Percentiles rank a stretch among this genome's conserved stretches.
Evolutionary conservation across 257 asterid genomes (phyloP).

Genomic region (Petunia axillaris): DNA sequence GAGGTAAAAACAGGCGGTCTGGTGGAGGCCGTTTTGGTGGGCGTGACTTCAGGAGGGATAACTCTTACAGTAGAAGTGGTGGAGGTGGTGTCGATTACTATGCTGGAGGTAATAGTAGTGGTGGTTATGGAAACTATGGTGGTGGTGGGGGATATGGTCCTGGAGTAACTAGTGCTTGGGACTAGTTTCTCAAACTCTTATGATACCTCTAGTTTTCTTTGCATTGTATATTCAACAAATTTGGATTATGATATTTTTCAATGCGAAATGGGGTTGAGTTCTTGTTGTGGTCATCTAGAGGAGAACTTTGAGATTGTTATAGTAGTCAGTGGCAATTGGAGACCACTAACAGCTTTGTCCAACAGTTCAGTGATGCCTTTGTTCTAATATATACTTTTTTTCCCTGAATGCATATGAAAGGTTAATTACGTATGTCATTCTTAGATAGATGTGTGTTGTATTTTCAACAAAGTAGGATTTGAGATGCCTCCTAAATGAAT

Average conservation of each 20-base stretch:
- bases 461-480: background rate
- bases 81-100: slow-evolving; percentile 48
- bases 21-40: slow-evolving; percentile 81
- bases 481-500: background rate
- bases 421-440: background rate
- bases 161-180: slow-evolving; percentile 69
- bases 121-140: slow-evolving; percentile 40
- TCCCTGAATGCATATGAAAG: background rate
- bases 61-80: slow-evolving; percentile 45
- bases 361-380: slow-evolving; percentile 25
- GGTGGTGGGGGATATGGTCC: slow-evolving; percentile 55
- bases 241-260: slow-evolving; percentile 22
- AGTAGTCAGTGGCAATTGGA: slow-evolving; percentile 25
- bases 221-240: slow-evolving; percentile 23
- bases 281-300: slow-evolving; percentile 19
- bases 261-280: slow-evolving; percentile 13
- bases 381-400: background rate
- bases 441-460: background rate
- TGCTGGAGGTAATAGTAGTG: slow-evolving; percentile 43
- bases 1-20: slow-evolving; percentile 59
- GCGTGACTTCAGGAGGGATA: slow-evolving; percentile 77
- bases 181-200: slow-evolving; percentile 33
- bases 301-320: slow-evolving; percentile 18
- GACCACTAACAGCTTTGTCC: slow-evolving; percentile 15
- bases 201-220: slow-evolving; percentile 9